Conservation (phyloP, 768 basidiomycete genomes). For the Phlegmacium glaucopus region DNA sequence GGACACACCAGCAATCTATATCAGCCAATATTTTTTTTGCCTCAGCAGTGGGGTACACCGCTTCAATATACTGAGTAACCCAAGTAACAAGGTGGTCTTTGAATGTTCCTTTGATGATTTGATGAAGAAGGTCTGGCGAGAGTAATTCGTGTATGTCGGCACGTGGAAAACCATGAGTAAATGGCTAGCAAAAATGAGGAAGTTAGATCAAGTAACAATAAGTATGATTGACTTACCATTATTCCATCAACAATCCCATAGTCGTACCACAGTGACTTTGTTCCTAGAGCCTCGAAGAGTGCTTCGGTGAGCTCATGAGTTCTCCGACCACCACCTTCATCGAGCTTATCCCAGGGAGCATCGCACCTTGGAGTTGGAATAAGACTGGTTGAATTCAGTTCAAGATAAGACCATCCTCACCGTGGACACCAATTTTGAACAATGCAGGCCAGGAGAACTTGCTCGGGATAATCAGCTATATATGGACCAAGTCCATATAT, state of each 20-base stretch:
- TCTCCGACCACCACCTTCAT: conserved; percentile 15
- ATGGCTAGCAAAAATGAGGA: not conserved
- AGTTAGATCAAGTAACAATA: not conserved
- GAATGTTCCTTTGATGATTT: not conserved
- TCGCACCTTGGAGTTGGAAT: no score
- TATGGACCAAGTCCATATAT: conserved; percentile 28
- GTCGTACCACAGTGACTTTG: not conserved
- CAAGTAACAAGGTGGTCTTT: not conserved
- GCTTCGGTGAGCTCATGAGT: conserved; percentile 11
- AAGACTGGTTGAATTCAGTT: not conserved
- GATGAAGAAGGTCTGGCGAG: not conserved
- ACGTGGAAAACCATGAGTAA: not conserved
- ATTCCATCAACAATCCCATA: conserved; percentile 2
- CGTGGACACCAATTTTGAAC: conserved; percentile 20
- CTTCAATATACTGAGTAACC: not conserved
- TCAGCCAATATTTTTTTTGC: not conserved
- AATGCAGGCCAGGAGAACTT: conserved; percentile 21
- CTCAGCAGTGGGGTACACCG: not conserved
- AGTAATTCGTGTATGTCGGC: not conserved
- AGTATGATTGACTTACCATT: not conserved
- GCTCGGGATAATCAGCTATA: conserved; percentile 36
- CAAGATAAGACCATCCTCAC: not conserved
- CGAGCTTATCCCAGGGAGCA: conserved; percentile 16
- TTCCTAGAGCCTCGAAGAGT: not conserved
- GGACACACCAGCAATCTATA: not conserved